Base-by-base conservation (phyloP, 371 early-diverging fungal genomes). In the Zychaea mexicana region DNA sequence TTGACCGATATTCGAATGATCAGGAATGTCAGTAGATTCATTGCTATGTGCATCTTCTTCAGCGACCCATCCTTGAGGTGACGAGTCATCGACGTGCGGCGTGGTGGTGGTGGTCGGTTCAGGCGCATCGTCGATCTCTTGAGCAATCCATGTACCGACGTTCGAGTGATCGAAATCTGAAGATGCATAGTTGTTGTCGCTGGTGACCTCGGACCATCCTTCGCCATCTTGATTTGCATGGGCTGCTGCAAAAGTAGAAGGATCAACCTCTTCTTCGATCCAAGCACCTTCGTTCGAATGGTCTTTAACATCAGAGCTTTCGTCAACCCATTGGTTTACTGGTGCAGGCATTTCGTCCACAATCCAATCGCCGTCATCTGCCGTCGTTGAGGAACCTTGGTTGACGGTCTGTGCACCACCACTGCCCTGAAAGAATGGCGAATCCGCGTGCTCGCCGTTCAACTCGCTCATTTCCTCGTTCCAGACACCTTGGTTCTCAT, bases 241-340 rank as follows among this genome's bases (percentile, higher is more conserved):
- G 13, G n/a, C 31, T n/a, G n/a, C n/a, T n/a, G n/a, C n/a, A n/a
- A n/a, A n/a, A 21, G 54, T 38, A 17, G 36, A 42, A 10, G 63
- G 38, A 47, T 59, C 53, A 12, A 39, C 53, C 15, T 64, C 69
- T 42, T 65, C 59, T 6, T 33, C 64, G 28, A 65, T 42, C 55
- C 63, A 63, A 32, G 58, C 62, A 32, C 64, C 45, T 30, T 60
- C 55, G 53, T 72, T 68, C 15, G 65, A 49, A 54, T 71, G 67
- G 21, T 56, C 24, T 13, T 58, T 21, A 39, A 68, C 38, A n/a
- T 59, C n/a, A n/a, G n/a, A n/a, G n/a, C 52, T 31, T 54, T 33
- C 55, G 19, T 54, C 33, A 12, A 31, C 28, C 55, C 55, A 54
- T 60, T 66, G 66, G 17, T 53, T 31, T n/a, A 62, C 30, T 15